Base-by-base conservation (phyloP, 2,329 filamentous ascomycete genomes). In the Penicillium digitatum region DNA sequence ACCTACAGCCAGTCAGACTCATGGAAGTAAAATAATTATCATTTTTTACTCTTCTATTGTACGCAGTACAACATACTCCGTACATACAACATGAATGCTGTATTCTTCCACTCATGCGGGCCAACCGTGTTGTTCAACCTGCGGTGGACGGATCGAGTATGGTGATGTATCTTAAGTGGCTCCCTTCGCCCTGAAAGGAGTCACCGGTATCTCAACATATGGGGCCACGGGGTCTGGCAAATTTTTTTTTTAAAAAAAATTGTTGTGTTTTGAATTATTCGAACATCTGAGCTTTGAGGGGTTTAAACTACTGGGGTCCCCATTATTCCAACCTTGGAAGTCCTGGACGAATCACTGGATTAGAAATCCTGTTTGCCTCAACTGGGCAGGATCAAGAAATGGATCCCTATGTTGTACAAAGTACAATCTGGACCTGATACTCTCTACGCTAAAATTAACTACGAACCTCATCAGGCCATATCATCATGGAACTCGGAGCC, bases 141-240 rank as follows among this genome's bases (percentile, higher is more conserved):
- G 59, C 58, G 59, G 59, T 61, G 59, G 59, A 61, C 59, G 45
- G 47, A 53, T 55, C 24, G 40, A 49, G 57, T 48, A 57, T 58
- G 54, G 56, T 34, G 40, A 53, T 57, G 55, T 52, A 59, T 43
- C 50, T 37, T 22, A 26, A 26, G 45, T 53, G 58, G 44, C 40
- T 39, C 47, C 52, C 50, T 50, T 24, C 53, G 55, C 53, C 62
- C 60, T 60, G 18, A 62, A 64, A 60, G 46, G 22, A 62, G 57
- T 64, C 62, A 64, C 62, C 62, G 62, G 54, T 18, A 50, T 37
- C 43, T 27, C 32, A 34, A 38, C 34, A 14, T 20, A 42, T n/a
- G 20, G 18, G 20, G 26, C 54, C 59, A 62, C 57, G 59, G 55
- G 59, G 42, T 43, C 42, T 16, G 3, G 29, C 57, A 58, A 37